Evolutionary conservation across 441 rosid genomes (phyloP), one percentile per base, ranked within the genome.

Genomic region (Gossypium trilobum): DNA sequence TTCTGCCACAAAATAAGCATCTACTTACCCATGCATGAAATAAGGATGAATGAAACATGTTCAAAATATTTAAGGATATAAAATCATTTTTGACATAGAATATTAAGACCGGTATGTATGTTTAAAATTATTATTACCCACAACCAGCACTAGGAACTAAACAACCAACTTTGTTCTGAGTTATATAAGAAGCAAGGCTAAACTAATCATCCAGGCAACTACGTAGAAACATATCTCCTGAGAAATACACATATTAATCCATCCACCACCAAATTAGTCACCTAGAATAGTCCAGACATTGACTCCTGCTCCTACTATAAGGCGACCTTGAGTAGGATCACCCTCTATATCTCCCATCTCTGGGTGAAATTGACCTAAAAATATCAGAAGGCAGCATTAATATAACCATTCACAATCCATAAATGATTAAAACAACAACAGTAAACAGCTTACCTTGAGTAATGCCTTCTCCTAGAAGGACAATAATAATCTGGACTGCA

Each of bases 281-380:
- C 75, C 82, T 69, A 60, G 80, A 82, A 70, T 85, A 85, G 25
- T 82, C 90, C 10, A 77, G 68, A 78, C 87, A 81, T 19, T 17
- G 23, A 58, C 85, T 85, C 78, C 85, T 58, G 79, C 85, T 81
- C 74, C 86, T 56, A 22, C 80, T 75, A 63, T 80, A 78, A 0
- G 85, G 92, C 1, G 96, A 87, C 83, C 87, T 83, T 0, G 92
- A 84, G 82, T 83, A 85, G 8, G 97, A 87, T 2, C 54, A 79
- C 60, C 59, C 83, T 63, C 87, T 71, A 42, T 80, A 78, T 52
- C 81, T 84, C 59, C 80, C 44, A 46, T 74, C 87, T 65, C 78
- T 77, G 0, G 92, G 95, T 22, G 98, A 93, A 51, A 83, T 77
- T 2, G 97, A 89, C 78, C 97, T 93, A 81, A 25, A 5, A 33